Conservation (phyloP, 2,329 filamentous ascomycete species). For the Curvularia verruculosa region DNA sequence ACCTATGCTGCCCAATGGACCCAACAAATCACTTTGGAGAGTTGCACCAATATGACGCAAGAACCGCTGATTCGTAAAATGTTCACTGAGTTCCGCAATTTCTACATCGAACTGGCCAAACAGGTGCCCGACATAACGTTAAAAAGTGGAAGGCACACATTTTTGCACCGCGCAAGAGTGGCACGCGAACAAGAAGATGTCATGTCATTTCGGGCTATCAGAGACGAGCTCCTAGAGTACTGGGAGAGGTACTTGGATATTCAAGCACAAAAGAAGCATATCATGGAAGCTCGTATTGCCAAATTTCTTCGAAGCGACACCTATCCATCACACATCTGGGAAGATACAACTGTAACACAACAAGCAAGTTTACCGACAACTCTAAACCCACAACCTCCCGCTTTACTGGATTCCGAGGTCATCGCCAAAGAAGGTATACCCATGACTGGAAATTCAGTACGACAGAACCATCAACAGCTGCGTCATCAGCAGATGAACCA, state of each 20-base stretch:
- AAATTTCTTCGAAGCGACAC: slow-evolving; percentile 34
- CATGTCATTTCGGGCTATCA: slow-evolving; percentile 32
- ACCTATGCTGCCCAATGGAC: slow-evolving; percentile 34
- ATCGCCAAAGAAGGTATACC: slow-evolving; percentile 23
- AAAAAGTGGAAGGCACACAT: slow-evolving; percentile 24
- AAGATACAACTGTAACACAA: slow-evolving; percentile 3
- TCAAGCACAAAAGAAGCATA: slow-evolving; percentile 30
- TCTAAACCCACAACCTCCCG: slow-evolving; percentile 7
- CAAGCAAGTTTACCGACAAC: not conserved
- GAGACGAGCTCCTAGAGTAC: slow-evolving; percentile 37
- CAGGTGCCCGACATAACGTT: slow-evolving; percentile 23
- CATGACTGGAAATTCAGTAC: slow-evolving; percentile 13
- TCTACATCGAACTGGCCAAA: slow-evolving; percentile 32
- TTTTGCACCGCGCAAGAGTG: slow-evolving; percentile 44
- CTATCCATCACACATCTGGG: slow-evolving; percentile 30
- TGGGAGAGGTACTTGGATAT: slow-evolving; percentile 38
- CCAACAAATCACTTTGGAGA: slow-evolving; percentile 17
- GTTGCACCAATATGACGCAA: slow-evolving; percentile 10
- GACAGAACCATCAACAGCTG: not conserved
- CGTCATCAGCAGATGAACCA: not conserved
- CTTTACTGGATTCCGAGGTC: slow-evolving; percentile 15
- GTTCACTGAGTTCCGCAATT: slow-evolving; percentile 44
- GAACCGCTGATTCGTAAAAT: slow-evolving; percentile 38
- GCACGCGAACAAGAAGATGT: slow-evolving; percentile 44
- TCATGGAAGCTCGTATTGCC: slow-evolving; percentile 27